Evolutionary conservation across 2,329 filamentous ascomycete species (phyloP).

Genomic region (Lachnellula subtilissima): DNA sequence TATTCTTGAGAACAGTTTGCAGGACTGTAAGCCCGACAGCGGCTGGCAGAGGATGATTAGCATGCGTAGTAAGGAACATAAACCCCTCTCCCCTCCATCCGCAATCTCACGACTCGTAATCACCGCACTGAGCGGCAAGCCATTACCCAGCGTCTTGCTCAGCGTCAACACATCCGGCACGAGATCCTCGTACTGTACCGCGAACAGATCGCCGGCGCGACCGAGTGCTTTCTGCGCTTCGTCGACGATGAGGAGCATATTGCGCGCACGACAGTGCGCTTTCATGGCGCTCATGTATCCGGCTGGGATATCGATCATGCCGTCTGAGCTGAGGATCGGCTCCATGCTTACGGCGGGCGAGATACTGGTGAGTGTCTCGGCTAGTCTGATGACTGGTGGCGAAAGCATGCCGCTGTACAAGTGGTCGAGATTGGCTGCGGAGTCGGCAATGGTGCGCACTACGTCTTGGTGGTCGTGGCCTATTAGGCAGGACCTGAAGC

Average conservation of each 20-base stretch:
- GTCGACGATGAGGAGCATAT: constrained; percentile 55
- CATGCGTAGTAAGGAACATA: constrained; percentile 56
- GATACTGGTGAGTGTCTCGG: constrained; percentile 44
- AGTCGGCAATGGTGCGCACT: constrained; percentile 40
- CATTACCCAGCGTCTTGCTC: constrained; percentile 57
- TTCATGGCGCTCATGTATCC: constrained; percentile 56
- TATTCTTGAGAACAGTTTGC: constrained; percentile 55
- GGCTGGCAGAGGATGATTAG: constrained; percentile 55
- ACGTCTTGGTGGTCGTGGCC: constrained; percentile 56
- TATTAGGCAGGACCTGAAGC: constrained; percentile 39
- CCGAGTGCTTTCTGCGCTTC: constrained; percentile 57
- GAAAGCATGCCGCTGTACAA: constrained; percentile 56
- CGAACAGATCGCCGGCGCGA: constrained; percentile 53
- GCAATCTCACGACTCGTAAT: constrained; percentile 52
- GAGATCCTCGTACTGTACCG: constrained; percentile 43
- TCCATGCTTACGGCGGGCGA: constrained; percentile 56
- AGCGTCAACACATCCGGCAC: constrained; percentile 49
- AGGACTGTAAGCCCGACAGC: constrained; percentile 58
- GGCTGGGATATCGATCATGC: constrained; percentile 53
- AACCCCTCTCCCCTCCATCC: constrained; percentile 43
- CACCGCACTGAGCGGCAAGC: constrained; percentile 54
- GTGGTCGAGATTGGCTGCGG: constrained; percentile 51
- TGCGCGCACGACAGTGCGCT: constrained; percentile 47
- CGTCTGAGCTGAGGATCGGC: constrained; percentile 49
- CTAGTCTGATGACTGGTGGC: constrained; percentile 50